Evolutionary conservation across 179 eudicot genomes (phyloP), one percentile per base, ranked within the genome.

Genomic region (Beta lomatogona): DNA sequence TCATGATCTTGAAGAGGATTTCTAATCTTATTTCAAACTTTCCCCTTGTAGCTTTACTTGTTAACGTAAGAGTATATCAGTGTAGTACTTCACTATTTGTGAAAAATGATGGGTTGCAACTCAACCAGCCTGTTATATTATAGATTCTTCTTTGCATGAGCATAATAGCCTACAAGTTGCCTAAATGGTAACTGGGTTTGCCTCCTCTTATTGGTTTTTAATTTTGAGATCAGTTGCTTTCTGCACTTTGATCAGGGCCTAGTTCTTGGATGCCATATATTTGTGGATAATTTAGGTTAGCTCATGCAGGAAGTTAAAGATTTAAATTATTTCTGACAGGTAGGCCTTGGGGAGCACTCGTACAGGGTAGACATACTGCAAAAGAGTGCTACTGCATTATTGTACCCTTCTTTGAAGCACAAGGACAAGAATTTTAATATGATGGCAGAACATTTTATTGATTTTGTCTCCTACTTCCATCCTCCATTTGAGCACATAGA

Each of bases 401-500:
- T 82, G 79, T 65, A 65, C 75, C 79, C 79, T 65, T 45, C 67
- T 15, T n/a, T 78, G 54, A 58, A 73, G 82, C 78, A 73, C 66
- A 54, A 68, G 66, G 31, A 68, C n/a, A 44, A 67, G 31, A 14
- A 12, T 25, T 25, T 65, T 46, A 78, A 73, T 28, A n/a, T 54
- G 15, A 3, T 78, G 48, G 69, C 85, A 57, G 79, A 57, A 52
- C 41, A 67, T 7, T 83, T 58, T 75, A 65, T 71, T 60, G 36
- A 36, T 4, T 50, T 31, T 75, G 79, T 79, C 82, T 66, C 81
- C 73, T 77, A 63, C 61, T 18, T 52, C 16, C 58, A 36, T n/a
- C 61, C 73, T 77, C 25, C 12, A 73, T 16, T 78, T 28, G 73
- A 45, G 36, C 75, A 28, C 69, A 61, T 65, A 76, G 36, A 67